phyloP scores from a whole-genome alignment of 768 basidiomycete genomes.

The Naematelia encephala region DNA sequence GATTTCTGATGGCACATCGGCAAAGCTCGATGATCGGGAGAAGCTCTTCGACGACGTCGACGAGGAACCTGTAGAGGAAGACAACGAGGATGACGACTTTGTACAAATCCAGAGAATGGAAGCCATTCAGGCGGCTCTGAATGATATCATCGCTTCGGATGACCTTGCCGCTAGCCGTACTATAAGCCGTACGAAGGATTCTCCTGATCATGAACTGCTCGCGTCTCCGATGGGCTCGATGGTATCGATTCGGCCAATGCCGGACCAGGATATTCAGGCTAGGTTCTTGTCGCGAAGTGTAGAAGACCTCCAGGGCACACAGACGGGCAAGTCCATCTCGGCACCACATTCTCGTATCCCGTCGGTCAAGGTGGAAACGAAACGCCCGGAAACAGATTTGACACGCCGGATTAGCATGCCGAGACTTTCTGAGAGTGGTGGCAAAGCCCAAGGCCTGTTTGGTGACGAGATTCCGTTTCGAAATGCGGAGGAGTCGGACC shows the following conservation, averaged over 20 bases:
- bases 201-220: not conserved
- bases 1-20: slow-evolving; percentile 15
- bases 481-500: slow-evolving; percentile 43
- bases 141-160: slow-evolving; percentile 89
- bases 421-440: not conserved
- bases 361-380: not conserved
- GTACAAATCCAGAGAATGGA: slow-evolving; percentile 81
- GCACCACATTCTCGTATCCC: not conserved
- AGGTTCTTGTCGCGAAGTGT: slow-evolving; percentile 26
- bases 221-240: slow-evolving; percentile 27
- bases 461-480: slow-evolving; percentile 50
- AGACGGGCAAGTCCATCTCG: not conserved
- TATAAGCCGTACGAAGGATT: not conserved
- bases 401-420: slow-evolving; percentile 3
- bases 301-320: slow-evolving; percentile 22
- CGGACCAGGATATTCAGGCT: not conserved
- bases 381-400: not conserved
- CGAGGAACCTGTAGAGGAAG: slow-evolving; percentile 51
- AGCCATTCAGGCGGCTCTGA: slow-evolving; percentile 92
- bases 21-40: slow-evolving; percentile 32
- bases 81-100: slow-evolving; percentile 55
- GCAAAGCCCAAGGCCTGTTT: slow-evolving; percentile 9
- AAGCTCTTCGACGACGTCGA: slow-evolving; percentile 80
- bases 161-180: slow-evolving; percentile 47
- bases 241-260: slow-evolving; percentile 6